Conservation (phyloP, 2,329 filamentous ascomycete species). For the Fusarium sp. region DNA sequence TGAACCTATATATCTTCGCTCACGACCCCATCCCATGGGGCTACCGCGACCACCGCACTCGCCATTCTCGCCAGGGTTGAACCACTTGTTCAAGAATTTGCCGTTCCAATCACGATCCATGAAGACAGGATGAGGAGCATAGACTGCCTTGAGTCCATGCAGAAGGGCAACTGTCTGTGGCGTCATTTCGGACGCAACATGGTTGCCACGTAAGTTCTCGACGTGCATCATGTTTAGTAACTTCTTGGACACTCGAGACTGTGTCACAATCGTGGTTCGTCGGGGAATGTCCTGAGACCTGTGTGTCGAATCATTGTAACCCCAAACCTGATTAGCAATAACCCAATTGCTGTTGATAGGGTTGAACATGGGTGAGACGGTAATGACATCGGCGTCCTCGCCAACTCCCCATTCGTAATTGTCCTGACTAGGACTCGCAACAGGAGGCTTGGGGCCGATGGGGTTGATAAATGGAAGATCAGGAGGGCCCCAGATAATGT, state of each 20-base stretch:
- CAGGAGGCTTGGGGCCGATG: constrained; percentile 71
- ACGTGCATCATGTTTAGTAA: constrained; percentile 81
- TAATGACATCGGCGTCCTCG: constrained; percentile 79
- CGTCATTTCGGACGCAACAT: constrained; percentile 85
- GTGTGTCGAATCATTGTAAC: constrained; percentile 66
- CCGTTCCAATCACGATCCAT: constrained; percentile 79
- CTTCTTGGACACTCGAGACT: constrained; percentile 76
- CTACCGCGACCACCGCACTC: constrained; percentile 65
- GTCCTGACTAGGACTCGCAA: constrained; percentile 67
- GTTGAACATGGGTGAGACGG: constrained; percentile 83
- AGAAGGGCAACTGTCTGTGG: constrained; percentile 77
- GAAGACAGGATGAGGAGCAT: constrained; percentile 81
- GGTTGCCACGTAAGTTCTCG: constrained; percentile 77
- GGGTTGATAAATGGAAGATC: constrained; percentile 69
- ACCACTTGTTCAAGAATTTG: constrained; percentile 65
- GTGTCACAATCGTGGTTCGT: constrained; percentile 81
- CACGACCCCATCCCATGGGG: constrained; percentile 69
- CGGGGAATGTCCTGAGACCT: constrained; percentile 70
- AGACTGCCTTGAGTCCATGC: constrained; percentile 82
- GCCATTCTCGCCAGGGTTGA: constrained; percentile 68
- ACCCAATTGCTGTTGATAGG: constrained; percentile 78
- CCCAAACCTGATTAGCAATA: constrained; percentile 74
- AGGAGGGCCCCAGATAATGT: constrained; percentile 74
- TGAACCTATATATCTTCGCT: constrained; percentile 66
- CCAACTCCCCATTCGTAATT: constrained; percentile 80